Base-by-base conservation (phyloP, 257 asterid genomes). In the Petunia axillaris region DNA sequence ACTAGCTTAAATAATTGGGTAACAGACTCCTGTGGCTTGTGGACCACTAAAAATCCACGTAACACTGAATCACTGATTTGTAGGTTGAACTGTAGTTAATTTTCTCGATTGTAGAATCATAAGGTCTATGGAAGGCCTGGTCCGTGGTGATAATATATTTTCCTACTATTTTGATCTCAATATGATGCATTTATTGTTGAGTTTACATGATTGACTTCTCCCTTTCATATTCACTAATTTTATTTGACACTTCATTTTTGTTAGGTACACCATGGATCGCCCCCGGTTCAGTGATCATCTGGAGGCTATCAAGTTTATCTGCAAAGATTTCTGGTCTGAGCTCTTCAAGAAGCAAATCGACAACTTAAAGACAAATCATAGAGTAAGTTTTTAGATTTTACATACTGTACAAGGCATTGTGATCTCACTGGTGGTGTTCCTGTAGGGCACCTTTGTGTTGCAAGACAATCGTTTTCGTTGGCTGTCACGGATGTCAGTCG, bases 301-400 rank as follows among this genome's bases (percentile, higher is more conserved):
- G 81, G 99, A 95, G 83, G 99, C 98, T 11, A 93, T 95, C 87
- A 95, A 95, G 88, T 95, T 93, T 82, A 91, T 95, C 79, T 95
- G 99, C 95, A 95, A 95, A 87, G 99, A 95, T 89, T 95, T 95
- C 71, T 95, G 99, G 98, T 92, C 97, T 68, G 98, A 95, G 85
- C 94, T 95, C 86, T 95, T 95, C 90, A 95, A 93, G 92, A 95
- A 95, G 88, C 98, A 95, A 92, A 93, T 95, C 55, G 99, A 95
- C 84, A 95, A 95, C 91, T 88, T 95, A 63, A 95, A 92, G 94
- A 95, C 99, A 71, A 95, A 95, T 83, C 99, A 95, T 77, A 89
- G 97, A 82, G 99, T 95, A 89, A 81, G 96, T 85, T 80, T 25
- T n/a, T 79, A 70, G 71, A 77, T 75, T 77, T 83, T 79, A 62